Conservation (phyloP, 495 filamentous ascomycete genomes). For the Aspergillus sclerotiicarbonarius region DNA sequence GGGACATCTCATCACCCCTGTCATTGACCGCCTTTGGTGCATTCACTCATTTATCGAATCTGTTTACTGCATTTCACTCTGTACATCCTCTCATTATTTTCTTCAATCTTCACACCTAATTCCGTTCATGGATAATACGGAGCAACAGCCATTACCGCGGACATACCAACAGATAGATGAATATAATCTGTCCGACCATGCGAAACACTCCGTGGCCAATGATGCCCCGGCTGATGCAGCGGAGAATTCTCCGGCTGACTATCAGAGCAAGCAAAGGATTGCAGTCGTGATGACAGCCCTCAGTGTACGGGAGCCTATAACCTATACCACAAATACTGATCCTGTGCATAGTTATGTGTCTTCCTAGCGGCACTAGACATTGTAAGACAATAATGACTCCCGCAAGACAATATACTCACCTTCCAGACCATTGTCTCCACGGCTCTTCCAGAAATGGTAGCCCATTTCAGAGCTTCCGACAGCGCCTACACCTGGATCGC, state of each 20-base stretch:
- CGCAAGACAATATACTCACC: background rate
- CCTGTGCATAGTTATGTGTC: background rate
- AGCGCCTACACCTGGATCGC: slow-evolving; percentile 74
- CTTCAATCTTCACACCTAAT: too few species aligned
- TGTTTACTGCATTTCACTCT: too few species aligned
- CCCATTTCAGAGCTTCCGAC: slow-evolving; percentile 54
- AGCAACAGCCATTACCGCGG: background rate
- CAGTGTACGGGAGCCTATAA: background rate
- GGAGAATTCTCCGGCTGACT: background rate
- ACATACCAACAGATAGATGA: background rate
- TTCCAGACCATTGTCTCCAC: slow-evolving; percentile 45
- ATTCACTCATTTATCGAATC: too few species aligned
- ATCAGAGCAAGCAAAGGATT: slow-evolving; percentile 1
- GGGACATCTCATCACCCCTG: too few species aligned
- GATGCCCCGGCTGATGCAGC: background rate
- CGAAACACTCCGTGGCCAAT: background rate
- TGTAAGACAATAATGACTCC: background rate
- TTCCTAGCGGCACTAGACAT: slow-evolving; percentile 6
- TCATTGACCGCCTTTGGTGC: too few species aligned
- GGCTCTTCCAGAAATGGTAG: slow-evolving; percentile 58
- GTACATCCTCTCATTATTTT: too few species aligned
- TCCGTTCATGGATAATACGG: background rate
- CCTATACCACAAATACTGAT: background rate
- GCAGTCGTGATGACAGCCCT: background rate
- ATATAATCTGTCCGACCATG: background rate